Evolutionary conservation across 345 rosid genomes (phyloP).

Genomic region (Odontarrhena argentea): DNA sequence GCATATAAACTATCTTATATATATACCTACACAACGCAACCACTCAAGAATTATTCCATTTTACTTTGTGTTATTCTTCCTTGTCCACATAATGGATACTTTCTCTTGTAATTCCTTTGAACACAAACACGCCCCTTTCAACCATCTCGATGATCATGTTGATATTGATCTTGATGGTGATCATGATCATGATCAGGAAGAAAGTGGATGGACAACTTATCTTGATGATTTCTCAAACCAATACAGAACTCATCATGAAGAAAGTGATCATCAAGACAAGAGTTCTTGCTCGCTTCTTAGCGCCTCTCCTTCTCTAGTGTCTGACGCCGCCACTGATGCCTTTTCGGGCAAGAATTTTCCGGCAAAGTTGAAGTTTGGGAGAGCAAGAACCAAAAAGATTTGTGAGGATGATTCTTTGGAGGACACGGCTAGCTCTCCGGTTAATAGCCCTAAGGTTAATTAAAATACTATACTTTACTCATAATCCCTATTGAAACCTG

Average conservation of each 20-base stretch:
- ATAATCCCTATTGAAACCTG: slow-evolving; percentile 6
- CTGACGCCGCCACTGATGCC: slow-evolving; percentile 70
- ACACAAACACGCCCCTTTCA: slow-evolving; percentile 20
- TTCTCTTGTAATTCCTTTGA: slow-evolving; percentile 37
- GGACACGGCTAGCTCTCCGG: slow-evolving; percentile 94
- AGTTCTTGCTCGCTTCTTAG: slow-evolving; percentile 47
- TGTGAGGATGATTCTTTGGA: slow-evolving; percentile 73
- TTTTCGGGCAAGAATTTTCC: slow-evolving; percentile 34
- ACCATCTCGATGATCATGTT: slow-evolving; percentile 19
- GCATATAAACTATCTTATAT: neutral
- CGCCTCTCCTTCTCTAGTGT: slow-evolving; percentile 60
- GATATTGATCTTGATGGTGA: slow-evolving; percentile 21
- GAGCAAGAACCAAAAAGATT: slow-evolving; percentile 54
- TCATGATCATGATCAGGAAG: slow-evolving; percentile 44
- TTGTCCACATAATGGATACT: slow-evolving; percentile 40
- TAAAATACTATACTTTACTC: slow-evolving; percentile 11
- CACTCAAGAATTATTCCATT: slow-evolving; percentile 36
- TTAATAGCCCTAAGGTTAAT: slow-evolving; percentile 71
- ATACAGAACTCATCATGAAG: slow-evolving; percentile 25
- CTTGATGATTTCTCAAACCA: slow-evolving; percentile 64
- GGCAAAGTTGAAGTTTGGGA: slow-evolving; percentile 51
- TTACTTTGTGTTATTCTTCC: slow-evolving; percentile 23
- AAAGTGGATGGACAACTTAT: slow-evolving; percentile 92
- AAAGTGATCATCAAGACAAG: slow-evolving; percentile 33
- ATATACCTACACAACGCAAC: slow-evolving; percentile 29